phyloP scores from a whole-genome alignment of 176 grass and related monocot genomes.

The Phyllostachys edulis region DNA sequence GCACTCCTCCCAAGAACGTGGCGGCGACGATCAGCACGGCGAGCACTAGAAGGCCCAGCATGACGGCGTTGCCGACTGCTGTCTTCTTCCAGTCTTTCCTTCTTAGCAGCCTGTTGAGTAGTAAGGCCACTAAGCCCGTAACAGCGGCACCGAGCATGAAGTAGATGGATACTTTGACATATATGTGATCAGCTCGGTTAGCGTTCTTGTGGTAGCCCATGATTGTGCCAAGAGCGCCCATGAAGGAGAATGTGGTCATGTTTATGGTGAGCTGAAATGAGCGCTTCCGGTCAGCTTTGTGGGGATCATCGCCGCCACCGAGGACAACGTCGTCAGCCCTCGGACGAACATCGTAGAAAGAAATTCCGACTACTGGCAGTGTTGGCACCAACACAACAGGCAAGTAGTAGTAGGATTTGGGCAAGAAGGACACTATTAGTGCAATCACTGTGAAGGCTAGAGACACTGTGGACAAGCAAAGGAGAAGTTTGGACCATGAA shows the following conservation, averaged over 20 bases:
- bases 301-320: neutral
- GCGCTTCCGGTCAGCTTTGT: neutral
- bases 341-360: neutral
- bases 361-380: neutral
- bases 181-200: neutral
- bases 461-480: neutral
- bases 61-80: neutral
- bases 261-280: neutral
- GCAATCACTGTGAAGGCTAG: neutral
- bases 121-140: neutral
- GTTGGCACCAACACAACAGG: neutral
- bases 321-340: neutral
- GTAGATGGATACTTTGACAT: neutral
- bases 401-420: neutral
- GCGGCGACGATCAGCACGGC: neutral
- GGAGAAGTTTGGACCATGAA: neutral
- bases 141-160: neutral
- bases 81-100: neutral
- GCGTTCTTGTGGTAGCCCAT: neutral
- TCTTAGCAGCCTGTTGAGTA: neutral
- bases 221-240: neutral
- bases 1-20: neutral
- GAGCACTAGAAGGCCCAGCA: neutral
- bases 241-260: neutral
- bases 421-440: neutral